Percentiles rank a stretch among this genome's conserved stretches.
These are phyloP conservation scores for Kwoniella mangroviensis DNA, from an alignment of 768 basidiomycete genomes.

Conservation along the genomic window DNA sequence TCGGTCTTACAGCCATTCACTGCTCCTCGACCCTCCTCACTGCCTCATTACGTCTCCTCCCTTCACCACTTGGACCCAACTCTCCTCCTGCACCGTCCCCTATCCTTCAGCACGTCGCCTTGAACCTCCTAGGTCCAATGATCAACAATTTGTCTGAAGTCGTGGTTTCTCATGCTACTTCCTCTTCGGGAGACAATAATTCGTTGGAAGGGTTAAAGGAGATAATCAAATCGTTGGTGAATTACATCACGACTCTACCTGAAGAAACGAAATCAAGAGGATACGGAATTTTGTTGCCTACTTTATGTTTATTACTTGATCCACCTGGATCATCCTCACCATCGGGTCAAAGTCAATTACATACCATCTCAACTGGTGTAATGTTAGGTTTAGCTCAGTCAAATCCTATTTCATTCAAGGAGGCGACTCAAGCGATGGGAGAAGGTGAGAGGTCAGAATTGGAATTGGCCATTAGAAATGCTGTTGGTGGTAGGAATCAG, in stretches of 20 bases:
- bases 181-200: constrained; percentile 64
- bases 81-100: constrained; percentile 35
- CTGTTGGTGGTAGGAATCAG: constrained; percentile 59
- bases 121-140: constrained; percentile 75
- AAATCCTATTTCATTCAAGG: constrained; percentile 79
- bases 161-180: constrained; percentile 66
- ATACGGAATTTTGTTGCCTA: constrained; percentile 75
- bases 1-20: constrained; percentile 82
- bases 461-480: constrained; percentile 77
- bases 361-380: constrained; percentile 68
- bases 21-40: constrained; percentile 82
- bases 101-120: constrained; percentile 70
- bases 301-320: constrained; percentile 71
- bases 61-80: constrained; percentile 55
- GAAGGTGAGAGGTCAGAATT: constrained; percentile 66
- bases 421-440: constrained; percentile 74
- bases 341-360: constrained; percentile 56
- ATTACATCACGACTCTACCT: constrained; percentile 65
- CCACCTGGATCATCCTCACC: constrained; percentile 60
- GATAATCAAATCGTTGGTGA: constrained; percentile 77
- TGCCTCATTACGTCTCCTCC: constrained; percentile 70
- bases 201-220: constrained; percentile 69
- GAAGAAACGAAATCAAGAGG: constrained; percentile 67
- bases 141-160: constrained; percentile 78
- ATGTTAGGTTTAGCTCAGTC: constrained; percentile 73